Evolutionary conservation across 169 alveolate genomes (phyloP), one percentile per base, ranked within the genome.

Genomic region (Theileria parva): DNA sequence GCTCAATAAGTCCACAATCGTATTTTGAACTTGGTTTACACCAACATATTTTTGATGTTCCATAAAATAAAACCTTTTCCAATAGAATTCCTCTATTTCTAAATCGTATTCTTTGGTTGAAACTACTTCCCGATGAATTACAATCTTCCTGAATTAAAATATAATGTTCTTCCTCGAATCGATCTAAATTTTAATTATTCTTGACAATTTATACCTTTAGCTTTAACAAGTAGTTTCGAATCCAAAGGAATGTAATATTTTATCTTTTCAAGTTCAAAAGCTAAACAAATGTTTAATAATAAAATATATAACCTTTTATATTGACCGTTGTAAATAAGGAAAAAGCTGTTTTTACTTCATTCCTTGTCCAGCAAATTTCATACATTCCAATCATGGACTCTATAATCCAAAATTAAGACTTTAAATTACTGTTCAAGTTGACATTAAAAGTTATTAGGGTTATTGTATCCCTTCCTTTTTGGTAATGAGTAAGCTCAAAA

Each of bases 41-140:
- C 89, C 89, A 83, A 39, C 89, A 76, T 6, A 83, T 74, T 28
- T 83, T 67, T 30, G n/a, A 4, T 2, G 13, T 17, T 3, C 39
- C 21, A 15, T 48, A 19, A 19, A 8, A 34, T 1, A 76, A 13
- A 2, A 11, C 28, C n/a, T 76, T n/a, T 9, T 28, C 15, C 48
- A 70, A 17, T 25, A 32, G 3, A n/a, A 70, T 11, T 5, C 86
- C 80, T 8, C 19, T 25, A 0, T 9, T 21, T n/a, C n/a, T n/a
- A 15, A 60, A 55, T 6, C 12, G 37, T 3, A 17, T 21, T 7
- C 30, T 68, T 9, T 64, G n/a, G 27, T 48, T 12, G 51, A 30
- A 28, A 19, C 30, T 12, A 28, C 34, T 69, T 19, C 57, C 34
- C 17, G 8, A 28, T 12, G 57, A 63, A 50, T 79, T 66, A 13